Evolutionary conservation across 768 basidiomycete species (phyloP).

Genomic region (Cystobasidium onofrii): DNA sequence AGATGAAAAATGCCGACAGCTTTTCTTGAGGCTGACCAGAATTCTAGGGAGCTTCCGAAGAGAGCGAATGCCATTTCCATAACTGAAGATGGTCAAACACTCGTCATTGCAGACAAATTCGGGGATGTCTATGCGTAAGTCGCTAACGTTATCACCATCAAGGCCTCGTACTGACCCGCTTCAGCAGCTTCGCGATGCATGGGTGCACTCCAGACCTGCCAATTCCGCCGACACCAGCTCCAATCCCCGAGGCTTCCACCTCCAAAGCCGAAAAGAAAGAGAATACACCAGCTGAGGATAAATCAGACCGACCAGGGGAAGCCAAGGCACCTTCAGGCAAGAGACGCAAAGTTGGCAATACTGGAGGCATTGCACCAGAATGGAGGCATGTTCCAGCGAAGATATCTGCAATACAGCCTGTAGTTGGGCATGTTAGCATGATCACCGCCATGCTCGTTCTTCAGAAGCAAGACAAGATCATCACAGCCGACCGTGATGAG

Average conservation of each 20-base stretch:
- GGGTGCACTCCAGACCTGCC: neutral
- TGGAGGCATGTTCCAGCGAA: constrained; percentile 22
- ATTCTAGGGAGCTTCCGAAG: constrained; percentile 67
- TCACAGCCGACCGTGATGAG: constrained; percentile 90
- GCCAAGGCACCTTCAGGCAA: neutral
- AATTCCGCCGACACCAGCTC: constrained; percentile 29
- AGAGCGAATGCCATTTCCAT: constrained; percentile 65
- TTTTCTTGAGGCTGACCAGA: neutral
- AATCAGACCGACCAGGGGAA: neutral
- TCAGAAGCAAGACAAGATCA: constrained; percentile 55
- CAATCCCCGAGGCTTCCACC: constrained; percentile 7
- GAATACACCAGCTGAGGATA: neutral
- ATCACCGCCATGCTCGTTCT: constrained; percentile 63
- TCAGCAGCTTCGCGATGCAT: constrained; percentile 5
- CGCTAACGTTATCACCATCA: constrained; percentile 27
- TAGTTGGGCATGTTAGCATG: constrained; percentile 82
- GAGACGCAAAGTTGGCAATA: constrained; percentile 34
- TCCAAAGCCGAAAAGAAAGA: neutral
- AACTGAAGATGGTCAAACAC: constrained; percentile 55
- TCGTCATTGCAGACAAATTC: constrained; percentile 86
- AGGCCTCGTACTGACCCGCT: neutral
- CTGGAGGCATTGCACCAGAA: constrained; percentile 60
- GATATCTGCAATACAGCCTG: constrained; percentile 45
- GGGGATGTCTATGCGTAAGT: constrained; percentile 79
- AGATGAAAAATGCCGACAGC: neutral